phyloP scores from a whole-genome alignment of 2,329 filamentous ascomycete species.

The Aquanectria penicillioides region DNA sequence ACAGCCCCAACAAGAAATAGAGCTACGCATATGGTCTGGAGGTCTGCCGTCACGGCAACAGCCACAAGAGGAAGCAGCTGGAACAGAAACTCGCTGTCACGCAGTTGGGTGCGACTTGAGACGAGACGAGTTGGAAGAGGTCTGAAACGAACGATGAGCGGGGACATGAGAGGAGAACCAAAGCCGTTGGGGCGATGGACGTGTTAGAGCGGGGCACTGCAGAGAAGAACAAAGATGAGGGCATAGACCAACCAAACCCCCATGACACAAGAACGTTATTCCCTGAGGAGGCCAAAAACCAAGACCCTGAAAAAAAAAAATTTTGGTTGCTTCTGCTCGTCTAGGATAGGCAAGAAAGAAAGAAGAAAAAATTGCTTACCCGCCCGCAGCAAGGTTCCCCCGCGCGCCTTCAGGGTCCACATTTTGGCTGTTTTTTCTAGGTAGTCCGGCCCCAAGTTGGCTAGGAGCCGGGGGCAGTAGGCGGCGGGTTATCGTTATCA shows the following conservation, averaged over 20 bases:
- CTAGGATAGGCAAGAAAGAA: no score
- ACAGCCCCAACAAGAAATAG: not conserved
- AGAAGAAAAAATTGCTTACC: constrained; percentile 2
- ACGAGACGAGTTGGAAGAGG: not conserved
- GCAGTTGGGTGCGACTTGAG: not conserved
- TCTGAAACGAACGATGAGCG: constrained; percentile 6
- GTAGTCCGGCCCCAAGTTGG: not conserved
- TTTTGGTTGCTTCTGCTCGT: no score
- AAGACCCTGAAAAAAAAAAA: no score
- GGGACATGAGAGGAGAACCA: not conserved
- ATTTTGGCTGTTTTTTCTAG: constrained; percentile 3
- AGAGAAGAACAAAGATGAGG: not conserved
- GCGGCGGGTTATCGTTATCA: constrained; percentile 53
- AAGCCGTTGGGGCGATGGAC: constrained; percentile 16
- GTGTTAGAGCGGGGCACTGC: constrained; percentile 13
- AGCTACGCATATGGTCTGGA: not conserved
- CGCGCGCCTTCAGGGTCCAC: constrained; percentile 4
- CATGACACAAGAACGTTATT: not conserved
- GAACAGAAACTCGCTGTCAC: not conserved
- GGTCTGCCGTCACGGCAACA: constrained; percentile 3
- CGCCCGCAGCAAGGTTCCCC: constrained; percentile 12
- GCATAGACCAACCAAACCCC: not conserved
- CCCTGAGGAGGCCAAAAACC: no score
- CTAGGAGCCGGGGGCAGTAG: not conserved
- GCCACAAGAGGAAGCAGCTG: not conserved